Base-by-base conservation (phyloP, 2,329 filamentous ascomycete genomes). In the Cytospora schulzeri region DNA sequence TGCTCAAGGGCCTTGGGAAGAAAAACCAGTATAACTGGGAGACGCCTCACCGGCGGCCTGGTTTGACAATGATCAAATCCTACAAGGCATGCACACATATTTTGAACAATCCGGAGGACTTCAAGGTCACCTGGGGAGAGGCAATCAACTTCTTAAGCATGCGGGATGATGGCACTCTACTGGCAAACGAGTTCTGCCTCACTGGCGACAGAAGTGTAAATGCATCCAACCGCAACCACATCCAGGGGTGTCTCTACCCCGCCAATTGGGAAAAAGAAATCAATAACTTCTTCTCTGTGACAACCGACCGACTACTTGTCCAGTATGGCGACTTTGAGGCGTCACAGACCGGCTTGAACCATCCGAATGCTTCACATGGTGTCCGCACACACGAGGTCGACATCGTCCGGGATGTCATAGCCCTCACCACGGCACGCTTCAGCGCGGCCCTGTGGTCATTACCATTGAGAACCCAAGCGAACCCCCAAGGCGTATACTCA, bases 11-110 rank as follows among this genome's bases (percentile, higher is more conserved):
- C 38, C 78, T 90, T 2, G 80, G 81, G 31, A 81, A 83, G 62
- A 82, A 83, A 54, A 74, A 83, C 38, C 76, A 86, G 38, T 90
- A 89, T 74, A 83, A 82, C 57, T 90, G 83, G 76, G 81, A 84
- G 12, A 76, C 76, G 41, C 86, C 87, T 1, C 69, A 75, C 6
- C 77, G 74, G 61, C 79, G 76, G 33, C 74, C 78, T 4, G 77
- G 79, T 4, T 75, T 80, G 4, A 75, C 85, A 15, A 76, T 84
- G 55, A 74, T 86, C 63, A 78, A 79, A 24, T 86, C 85, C 22
- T 83, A 88, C 72, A 75, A 78, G 53, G 80, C 80, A 17, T 54
- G 58, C 15, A 83, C 80, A 67, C 74, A 80, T 28, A 78, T 88
- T 55, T 75, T 88, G 52, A 77, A 80, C 22, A 80, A 86, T 65